Evolutionary conservation across 495 filamentous ascomycete species (phyloP).

Genomic region (Aspergillus sclerotiicarbonarius): DNA sequence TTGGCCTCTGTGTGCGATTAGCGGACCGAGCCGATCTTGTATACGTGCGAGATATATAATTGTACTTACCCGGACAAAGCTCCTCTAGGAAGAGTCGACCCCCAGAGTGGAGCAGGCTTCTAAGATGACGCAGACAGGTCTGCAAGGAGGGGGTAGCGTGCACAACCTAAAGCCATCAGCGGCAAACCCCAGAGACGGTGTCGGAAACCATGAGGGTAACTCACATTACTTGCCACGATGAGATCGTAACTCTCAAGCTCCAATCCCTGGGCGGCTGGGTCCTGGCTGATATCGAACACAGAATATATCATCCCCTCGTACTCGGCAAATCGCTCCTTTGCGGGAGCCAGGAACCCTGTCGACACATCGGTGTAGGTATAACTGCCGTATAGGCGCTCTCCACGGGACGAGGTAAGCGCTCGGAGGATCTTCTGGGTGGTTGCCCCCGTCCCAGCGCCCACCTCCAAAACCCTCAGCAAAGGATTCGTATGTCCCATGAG

Average conservation of each 20-base stretch:
- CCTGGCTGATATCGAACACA: conserved; percentile 47
- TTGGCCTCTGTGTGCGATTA: not conserved
- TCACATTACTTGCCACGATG: conserved; percentile 49
- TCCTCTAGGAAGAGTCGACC: conserved; percentile 31
- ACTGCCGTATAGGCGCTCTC: conserved; percentile 12
- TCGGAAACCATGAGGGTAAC: not conserved
- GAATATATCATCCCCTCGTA: conserved; percentile 41
- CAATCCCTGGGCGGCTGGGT: conserved; percentile 50
- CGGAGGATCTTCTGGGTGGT: conserved; percentile 21
- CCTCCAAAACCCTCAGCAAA: conserved; percentile 40
- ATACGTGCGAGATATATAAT: not conserved
- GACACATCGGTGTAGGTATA: conserved; percentile 46
- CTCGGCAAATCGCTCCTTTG: conserved; percentile 40
- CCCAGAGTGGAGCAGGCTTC: conserved; percentile 24
- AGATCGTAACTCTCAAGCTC: conserved; percentile 47
- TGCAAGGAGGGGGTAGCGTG: conserved; percentile 46
- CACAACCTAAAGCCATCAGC: conserved; percentile 16
- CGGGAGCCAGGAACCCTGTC: conserved; percentile 48
- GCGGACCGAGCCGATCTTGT: not conserved
- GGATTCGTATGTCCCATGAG: conserved; percentile 38
- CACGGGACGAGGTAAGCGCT: conserved; percentile 21
- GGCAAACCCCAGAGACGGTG: not conserved
- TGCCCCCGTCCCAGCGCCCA: conserved; percentile 47
- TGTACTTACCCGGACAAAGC: not conserved
- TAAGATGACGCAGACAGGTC: conserved; percentile 39